Evolutionary conservation across 257 asterid genomes (phyloP).

Genomic region (Pogostemon cablin): DNA sequence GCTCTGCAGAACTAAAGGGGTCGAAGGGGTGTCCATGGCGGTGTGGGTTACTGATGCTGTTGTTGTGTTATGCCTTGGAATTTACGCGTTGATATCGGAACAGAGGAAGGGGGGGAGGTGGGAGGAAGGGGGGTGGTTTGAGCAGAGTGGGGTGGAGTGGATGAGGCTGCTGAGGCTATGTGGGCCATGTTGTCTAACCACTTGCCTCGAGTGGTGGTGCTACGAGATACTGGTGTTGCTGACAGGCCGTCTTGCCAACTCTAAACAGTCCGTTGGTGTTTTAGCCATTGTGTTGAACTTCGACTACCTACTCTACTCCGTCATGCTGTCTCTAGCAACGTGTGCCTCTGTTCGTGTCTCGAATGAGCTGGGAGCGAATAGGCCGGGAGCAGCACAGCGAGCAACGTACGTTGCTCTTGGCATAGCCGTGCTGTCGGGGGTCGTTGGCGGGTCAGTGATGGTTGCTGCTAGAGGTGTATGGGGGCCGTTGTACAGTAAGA

Average conservation of each 20-base stretch:
- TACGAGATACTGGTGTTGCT: slow-evolving; percentile 72
- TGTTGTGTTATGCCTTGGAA: slow-evolving; percentile 37
- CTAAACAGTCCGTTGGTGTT: slow-evolving; percentile 58
- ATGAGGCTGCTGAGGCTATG: slow-evolving; percentile 47
- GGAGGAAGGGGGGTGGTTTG: slow-evolving; percentile 87
- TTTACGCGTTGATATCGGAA: slow-evolving; percentile 52
- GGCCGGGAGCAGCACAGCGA: slow-evolving; percentile 39
- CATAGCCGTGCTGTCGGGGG: slow-evolving; percentile 42
- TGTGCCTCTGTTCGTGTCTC: slow-evolving; percentile 79
- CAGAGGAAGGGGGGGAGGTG: slow-evolving; percentile 44
- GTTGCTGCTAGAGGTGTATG: slow-evolving; percentile 55
- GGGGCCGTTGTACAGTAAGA: slow-evolving; percentile 67
- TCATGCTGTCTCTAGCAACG: slow-evolving; percentile 70
- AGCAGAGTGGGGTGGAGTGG: slow-evolving; percentile 58
- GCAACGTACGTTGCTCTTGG: slow-evolving; percentile 49
- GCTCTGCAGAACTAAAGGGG: slow-evolving; percentile 57
- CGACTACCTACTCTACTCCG: slow-evolving; percentile 74
- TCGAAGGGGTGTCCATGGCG: slow-evolving; percentile 76
- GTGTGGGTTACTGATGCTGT: slow-evolving; percentile 74
- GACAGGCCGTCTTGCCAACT: slow-evolving; percentile 60
- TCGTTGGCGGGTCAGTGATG: slow-evolving; percentile 56
- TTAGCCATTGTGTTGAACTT: slow-evolving; percentile 78
- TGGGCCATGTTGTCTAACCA: slow-evolving; percentile 81
- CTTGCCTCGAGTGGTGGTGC: slow-evolving; percentile 99
- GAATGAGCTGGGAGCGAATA: slow-evolving; percentile 74